These are phyloP conservation scores for Pseudocercospora vitis DNA, from an alignment of 2,329 filamentous ascomycete species.

Conservation along the genomic window DNA sequence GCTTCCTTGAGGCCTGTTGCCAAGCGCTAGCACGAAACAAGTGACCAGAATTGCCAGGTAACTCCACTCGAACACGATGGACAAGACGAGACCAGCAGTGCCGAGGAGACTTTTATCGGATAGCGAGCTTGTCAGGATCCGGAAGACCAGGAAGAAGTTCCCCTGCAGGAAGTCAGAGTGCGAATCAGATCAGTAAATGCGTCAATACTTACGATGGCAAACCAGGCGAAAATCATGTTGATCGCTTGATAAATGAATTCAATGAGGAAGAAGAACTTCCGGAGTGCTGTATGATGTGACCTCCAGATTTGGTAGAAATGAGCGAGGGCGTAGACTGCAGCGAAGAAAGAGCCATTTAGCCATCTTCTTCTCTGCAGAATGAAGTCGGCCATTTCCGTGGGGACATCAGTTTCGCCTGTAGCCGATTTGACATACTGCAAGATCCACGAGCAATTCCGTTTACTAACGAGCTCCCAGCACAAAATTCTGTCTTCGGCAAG, in stretches of 20 bases:
- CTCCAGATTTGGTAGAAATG: slow-evolving; percentile 97
- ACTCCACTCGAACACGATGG: slow-evolving; percentile 91
- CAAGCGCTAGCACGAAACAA: slow-evolving; percentile 91
- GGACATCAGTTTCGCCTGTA: slow-evolving; percentile 94
- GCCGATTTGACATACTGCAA: slow-evolving; percentile 98
- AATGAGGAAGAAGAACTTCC: slow-evolving; percentile 85
- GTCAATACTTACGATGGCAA: slow-evolving; percentile 67
- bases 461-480: slow-evolving; percentile 96
- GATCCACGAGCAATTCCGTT: slow-evolving; percentile 96
- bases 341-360: slow-evolving; percentile 98
- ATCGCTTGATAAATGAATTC: slow-evolving; percentile 94
- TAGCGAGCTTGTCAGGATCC: slow-evolving; percentile 87
- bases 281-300: slow-evolving; percentile 80
- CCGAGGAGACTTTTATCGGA: slow-evolving; percentile 69
- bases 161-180: slow-evolving; percentile 47
- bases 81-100: slow-evolving; percentile 73
- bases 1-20: slow-evolving; percentile 91
- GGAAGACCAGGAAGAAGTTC: slow-evolving; percentile 99
- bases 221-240: slow-evolving; percentile 99
- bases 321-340: slow-evolving; percentile 88
- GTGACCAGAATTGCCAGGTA: slow-evolving; percentile 90
- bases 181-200: background rate
- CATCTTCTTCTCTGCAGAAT: slow-evolving; percentile 94
- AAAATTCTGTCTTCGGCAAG: slow-evolving; percentile 97
- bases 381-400: slow-evolving; percentile 88